These are phyloP conservation scores for Laburnicola sp. DNA, from an alignment of 2,329 filamentous ascomycete species.

Conservation along the genomic window DNA sequence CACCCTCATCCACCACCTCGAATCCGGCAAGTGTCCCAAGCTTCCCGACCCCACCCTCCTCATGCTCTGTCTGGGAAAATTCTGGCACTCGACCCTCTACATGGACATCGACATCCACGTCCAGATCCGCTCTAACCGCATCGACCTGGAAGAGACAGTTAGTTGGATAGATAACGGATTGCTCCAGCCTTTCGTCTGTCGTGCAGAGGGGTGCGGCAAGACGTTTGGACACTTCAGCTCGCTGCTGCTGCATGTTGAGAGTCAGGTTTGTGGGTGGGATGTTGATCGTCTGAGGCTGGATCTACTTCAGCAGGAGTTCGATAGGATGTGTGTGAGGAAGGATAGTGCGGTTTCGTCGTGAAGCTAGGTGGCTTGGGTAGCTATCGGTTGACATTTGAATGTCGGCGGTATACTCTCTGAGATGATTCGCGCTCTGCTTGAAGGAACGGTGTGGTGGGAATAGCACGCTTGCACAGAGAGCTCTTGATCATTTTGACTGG, in stretches of 20 bases:
- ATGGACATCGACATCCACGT: conserved; percentile 43
- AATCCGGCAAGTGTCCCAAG: conserved; percentile 67
- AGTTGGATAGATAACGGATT: conserved; percentile 29
- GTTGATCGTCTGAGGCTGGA: conserved; percentile 28
- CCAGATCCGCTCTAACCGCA: conserved; percentile 31
- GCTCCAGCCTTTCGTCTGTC: conserved; percentile 38
- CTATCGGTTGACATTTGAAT: too few relatives aligned
- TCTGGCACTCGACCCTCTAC: conserved; percentile 40
- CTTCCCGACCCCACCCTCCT: conserved; percentile 59
- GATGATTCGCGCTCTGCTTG: too few relatives aligned
- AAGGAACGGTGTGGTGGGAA: too few relatives aligned
- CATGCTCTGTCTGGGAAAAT: conserved; percentile 30
- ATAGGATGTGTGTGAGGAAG: conserved; percentile 13
- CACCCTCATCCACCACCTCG: conserved; percentile 43
- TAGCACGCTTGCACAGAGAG: too few relatives aligned
- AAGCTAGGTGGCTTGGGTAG: conserved; percentile 6
- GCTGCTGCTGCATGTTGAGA: conserved; percentile 35
- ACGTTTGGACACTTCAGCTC: conserved; percentile 32
- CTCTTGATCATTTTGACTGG: too few relatives aligned
- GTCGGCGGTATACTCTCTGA: too few relatives aligned
- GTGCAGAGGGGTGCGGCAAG: conserved; percentile 27
- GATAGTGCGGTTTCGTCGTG: conserved; percentile 10
- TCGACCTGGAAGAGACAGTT: conserved; percentile 25
- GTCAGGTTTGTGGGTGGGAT: conserved; percentile 31
- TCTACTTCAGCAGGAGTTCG: conserved; percentile 27